Base-by-base conservation (phyloP, 2,329 filamentous ascomycete genomes). In the Fusarium fracticaudum region DNA sequence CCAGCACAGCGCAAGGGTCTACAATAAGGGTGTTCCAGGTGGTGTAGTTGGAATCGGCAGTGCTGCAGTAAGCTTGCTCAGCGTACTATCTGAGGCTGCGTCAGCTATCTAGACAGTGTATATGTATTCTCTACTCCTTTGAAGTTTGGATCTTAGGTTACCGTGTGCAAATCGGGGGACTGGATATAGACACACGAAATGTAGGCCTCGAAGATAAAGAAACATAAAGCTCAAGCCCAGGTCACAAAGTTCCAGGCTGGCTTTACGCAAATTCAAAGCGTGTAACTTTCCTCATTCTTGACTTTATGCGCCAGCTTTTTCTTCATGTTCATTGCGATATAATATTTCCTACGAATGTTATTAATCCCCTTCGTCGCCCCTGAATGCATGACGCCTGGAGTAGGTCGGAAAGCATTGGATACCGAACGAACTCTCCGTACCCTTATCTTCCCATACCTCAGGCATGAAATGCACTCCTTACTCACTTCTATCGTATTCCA, bases 311-410 rank as follows among this genome's bases (percentile, higher is more conserved):
- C n/a, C 5, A 44, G 7, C 5, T 2, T 45, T 6, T 4, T 3
- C 6, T 8, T 26, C 7, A 6, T 6, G 8, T 6, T 45, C 17
- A 45, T 18, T 18, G 1, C 7, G 7, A 24, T 45, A 6, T 45
- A 13, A 17, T 4, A 26, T 45, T 18, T 6, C 11, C 15, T 53
- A 18, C 12, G 20, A 37, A 22, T 9, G 6, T 3, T 17, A 18
- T 44, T 1, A 17, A 11, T 24, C n/a, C n/a, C 4, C 6, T 6
- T 17, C 15, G 2, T 44, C 0, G 10, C n/a, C 10, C 41, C n/a
- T 6, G 10, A 24, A 44, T 8, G 5, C n/a, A 24, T 44, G 41
- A 14, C 17, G 18, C 7, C 18, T 26, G 43, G 17, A 9, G 43
- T 35, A 15, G 8, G 33, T 35, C 33, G 33, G 14, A 35, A n/a